phyloP scores from a whole-genome alignment of 192 early-diverging fungal species.

The Backusella tuberculispora region DNA sequence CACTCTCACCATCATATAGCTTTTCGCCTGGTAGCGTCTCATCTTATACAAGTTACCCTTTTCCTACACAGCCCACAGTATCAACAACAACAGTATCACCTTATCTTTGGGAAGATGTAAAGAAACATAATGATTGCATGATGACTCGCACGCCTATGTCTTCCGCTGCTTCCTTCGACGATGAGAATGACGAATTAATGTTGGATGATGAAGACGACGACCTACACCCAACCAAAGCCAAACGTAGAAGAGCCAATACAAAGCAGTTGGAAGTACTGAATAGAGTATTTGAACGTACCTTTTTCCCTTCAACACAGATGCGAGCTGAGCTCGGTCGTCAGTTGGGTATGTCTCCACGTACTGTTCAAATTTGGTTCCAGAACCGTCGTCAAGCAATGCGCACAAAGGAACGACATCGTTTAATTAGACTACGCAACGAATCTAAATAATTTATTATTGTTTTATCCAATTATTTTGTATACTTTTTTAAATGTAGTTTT shows the following conservation, averaged over 20 bases:
- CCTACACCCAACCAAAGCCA: slow-evolving; percentile 53
- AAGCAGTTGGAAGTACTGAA: slow-evolving; percentile 79
- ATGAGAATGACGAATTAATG: background rate
- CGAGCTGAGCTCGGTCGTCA: slow-evolving; percentile 76
- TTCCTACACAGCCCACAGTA: background rate
- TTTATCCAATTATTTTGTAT: background rate
- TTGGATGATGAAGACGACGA: slow-evolving; percentile 18
- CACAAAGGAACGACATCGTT: slow-evolving; percentile 38
- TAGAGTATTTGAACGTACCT: slow-evolving; percentile 73
- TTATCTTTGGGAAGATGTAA: slow-evolving; percentile 6
- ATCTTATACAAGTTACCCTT: slow-evolving; percentile 19
- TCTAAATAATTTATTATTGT: background rate
- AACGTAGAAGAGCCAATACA: slow-evolving; percentile 79
- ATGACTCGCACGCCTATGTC: background rate
- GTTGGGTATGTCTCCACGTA: slow-evolving; percentile 88
- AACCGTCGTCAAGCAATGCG: slow-evolving; percentile 86
- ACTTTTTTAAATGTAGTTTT: background rate
- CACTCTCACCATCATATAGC: slow-evolving; percentile 16
- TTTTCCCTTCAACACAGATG: slow-evolving; percentile 85
- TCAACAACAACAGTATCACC: background rate
- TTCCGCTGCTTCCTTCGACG: background rate
- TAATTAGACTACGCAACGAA: slow-evolving; percentile 17
- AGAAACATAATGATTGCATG: background rate
- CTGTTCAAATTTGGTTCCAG: slow-evolving; percentile 98
- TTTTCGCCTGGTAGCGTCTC: slow-evolving; percentile 25